Evolutionary conservation across 129 eudicot species (phyloP).

Genomic region (Flaveria robusta): DNA sequence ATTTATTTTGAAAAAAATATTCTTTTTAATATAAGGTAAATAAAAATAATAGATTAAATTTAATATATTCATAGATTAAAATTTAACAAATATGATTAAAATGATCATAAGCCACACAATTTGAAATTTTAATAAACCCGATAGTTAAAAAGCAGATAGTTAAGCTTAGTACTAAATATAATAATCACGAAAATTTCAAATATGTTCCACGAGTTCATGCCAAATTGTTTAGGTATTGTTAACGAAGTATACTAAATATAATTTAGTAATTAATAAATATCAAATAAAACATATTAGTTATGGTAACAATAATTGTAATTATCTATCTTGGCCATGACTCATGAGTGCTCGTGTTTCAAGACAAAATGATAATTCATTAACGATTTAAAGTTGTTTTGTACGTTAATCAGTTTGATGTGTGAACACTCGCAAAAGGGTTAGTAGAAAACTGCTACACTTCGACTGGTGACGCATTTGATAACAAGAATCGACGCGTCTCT

Average conservation of each 20-base stretch:
- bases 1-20: neutral
- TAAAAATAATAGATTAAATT: no score
- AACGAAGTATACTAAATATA: no score
- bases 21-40: no score
- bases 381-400: no score
- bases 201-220: neutral
- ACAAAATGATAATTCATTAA: no score
- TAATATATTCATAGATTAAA: neutral
- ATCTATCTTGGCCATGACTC: no score
- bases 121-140: neutral
- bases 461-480: conserved; percentile 9
- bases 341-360: no score
- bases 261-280: no score
- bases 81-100: neutral
- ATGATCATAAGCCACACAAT: neutral
- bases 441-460: neutral
- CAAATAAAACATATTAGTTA: no score
- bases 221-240: neutral
- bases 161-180: neutral
- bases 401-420: no score
- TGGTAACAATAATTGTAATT: no score
- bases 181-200: neutral
- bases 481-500: conserved; percentile 1
- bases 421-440: no score
- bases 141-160: neutral